Conservation (phyloP, 768 basidiomycete species). For the Gloeophyllum trabeum region DNA sequence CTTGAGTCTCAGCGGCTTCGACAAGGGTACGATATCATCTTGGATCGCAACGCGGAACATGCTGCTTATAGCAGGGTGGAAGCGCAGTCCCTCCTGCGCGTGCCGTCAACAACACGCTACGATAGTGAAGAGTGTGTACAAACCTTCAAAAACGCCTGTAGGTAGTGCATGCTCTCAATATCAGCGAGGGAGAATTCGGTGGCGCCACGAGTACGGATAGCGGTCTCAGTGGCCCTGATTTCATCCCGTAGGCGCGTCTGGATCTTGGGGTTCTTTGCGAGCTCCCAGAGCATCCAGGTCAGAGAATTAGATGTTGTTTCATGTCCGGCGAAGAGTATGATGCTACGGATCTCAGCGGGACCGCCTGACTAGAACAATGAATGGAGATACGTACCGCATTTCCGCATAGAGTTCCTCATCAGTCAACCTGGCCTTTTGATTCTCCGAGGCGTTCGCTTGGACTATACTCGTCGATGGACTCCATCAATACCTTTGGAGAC, state of each 20-base stretch:
- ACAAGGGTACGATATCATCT: slow-evolving; percentile 51
- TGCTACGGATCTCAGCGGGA: slow-evolving; percentile 3
- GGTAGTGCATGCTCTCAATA: slow-evolving; percentile 38
- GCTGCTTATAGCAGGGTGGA: slow-evolving; percentile 40
- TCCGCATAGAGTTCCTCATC: slow-evolving; percentile 17
- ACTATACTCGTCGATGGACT: slow-evolving; percentile 23
- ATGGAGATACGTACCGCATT: slow-evolving; percentile 12
- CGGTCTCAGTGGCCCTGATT: slow-evolving; percentile 24
- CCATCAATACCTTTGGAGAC: too few species aligned
- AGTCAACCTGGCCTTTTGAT: slow-evolving; percentile 25
- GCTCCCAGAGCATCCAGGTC: slow-evolving; percentile 51
- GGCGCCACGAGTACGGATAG: slow-evolving; percentile 23
- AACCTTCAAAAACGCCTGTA: slow-evolving; percentile 36
- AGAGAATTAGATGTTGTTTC: too few species aligned
- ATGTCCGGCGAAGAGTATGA: slow-evolving; percentile 19
- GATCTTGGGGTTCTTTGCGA: slow-evolving; percentile 43
- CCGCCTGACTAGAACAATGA: neutral
- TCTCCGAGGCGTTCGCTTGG: slow-evolving; percentile 41
- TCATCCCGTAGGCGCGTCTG: slow-evolving; percentile 57
- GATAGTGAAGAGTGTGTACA: slow-evolving; percentile 6
- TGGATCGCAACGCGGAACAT: slow-evolving; percentile 35
- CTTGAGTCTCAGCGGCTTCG: slow-evolving; percentile 34
- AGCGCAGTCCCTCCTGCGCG: slow-evolving; percentile 39
- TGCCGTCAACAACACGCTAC: neutral
- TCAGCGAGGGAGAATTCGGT: slow-evolving; percentile 33